Base-by-base conservation (phyloP, 768 basidiomycete genomes). In the Leccinum rimulosum region DNA sequence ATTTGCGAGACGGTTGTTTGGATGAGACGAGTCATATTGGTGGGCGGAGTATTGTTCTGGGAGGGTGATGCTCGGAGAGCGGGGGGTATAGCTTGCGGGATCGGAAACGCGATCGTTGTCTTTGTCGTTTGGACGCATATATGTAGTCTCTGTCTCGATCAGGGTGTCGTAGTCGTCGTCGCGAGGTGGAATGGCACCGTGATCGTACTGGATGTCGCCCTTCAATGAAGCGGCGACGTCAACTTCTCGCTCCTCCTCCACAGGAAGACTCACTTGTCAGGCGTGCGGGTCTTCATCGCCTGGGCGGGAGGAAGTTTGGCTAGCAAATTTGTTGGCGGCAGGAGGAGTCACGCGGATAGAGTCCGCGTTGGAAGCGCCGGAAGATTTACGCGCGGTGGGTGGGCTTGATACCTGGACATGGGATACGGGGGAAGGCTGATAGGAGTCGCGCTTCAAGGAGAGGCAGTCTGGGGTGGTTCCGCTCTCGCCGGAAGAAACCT, bases 161-260 rank as follows among this genome's bases (percentile, higher is more conserved):
- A 80, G 66, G 3, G 81, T 81, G 35, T 78, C 75, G 17, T 79
- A 22, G 22, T 22, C 22, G 22, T 22, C 80, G 19, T 81, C 81
- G 60, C 69, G 79, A 53, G 73, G 76, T 31, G 75, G 68, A 28
- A 74, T 79, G 40, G 52, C 65, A 35, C 67, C 69, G n/a, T 71
- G 73, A 19, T 74, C 73, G 62, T 79, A 78, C 45, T 70, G 63
- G 36, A 83, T 80, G 14, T 63, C 70, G 31, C 72, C 75, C 65
- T 78, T 80, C 40, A 65, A 59, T 12, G 73, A 64, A 35, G 66
- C 45, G 3, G 72, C 71, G 17, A 78, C 73, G 61, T 89, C 87
- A 63, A 89, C 88, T 65, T 89, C 88, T 30, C 80, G 80, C 61
- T 89, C 88, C 68, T 91, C 89, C 70, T 91, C 88, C 3, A 90